A percentile compares a stretch with the other conserved stretches of the same genome.
Conservation (phyloP, 768 basidiomycete genomes). For the Lentinula raphanica region DNA sequence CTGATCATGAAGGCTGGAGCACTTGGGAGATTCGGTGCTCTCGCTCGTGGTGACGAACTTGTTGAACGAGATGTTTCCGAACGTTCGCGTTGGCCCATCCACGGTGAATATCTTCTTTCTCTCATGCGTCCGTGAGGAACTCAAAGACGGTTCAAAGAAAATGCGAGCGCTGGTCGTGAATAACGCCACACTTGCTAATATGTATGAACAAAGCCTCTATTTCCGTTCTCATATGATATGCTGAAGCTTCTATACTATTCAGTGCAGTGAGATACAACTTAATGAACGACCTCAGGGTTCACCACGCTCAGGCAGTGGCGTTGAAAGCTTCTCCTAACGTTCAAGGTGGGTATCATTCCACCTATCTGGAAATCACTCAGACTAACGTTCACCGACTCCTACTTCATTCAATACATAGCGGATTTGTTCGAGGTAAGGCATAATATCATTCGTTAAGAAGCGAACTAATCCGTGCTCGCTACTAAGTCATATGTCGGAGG, state of each 20-base stretch:
- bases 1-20: constrained; percentile 50
- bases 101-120: constrained; percentile 43
- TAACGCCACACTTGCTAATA: constrained; percentile 65
- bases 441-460: not conserved
- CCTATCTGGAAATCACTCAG: too few relatives aligned
- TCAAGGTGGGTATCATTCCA: constrained; percentile 45
- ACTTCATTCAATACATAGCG: constrained; percentile 37
- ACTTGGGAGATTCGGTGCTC: constrained; percentile 72
- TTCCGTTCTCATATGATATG: not conserved
- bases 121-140: constrained; percentile 8
- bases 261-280: constrained; percentile 65
- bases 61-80: constrained; percentile 59
- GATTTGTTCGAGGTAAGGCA: constrained; percentile 70
- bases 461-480: not conserved
- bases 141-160: constrained; percentile 48
- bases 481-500: constrained; percentile 75
- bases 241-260: not conserved
- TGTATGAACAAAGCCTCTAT: constrained; percentile 32
- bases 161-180: constrained; percentile 71
- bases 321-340: constrained; percentile 64
- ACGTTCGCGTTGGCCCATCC: constrained; percentile 70
- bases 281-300: constrained; percentile 55
- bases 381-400: not conserved
- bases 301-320: constrained; percentile 69
- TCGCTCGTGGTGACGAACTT: constrained; percentile 62